Evolutionary conservation across 1,139 yeast genomes (phyloP).

Genomic region (Debaryomyces sp.): DNA sequence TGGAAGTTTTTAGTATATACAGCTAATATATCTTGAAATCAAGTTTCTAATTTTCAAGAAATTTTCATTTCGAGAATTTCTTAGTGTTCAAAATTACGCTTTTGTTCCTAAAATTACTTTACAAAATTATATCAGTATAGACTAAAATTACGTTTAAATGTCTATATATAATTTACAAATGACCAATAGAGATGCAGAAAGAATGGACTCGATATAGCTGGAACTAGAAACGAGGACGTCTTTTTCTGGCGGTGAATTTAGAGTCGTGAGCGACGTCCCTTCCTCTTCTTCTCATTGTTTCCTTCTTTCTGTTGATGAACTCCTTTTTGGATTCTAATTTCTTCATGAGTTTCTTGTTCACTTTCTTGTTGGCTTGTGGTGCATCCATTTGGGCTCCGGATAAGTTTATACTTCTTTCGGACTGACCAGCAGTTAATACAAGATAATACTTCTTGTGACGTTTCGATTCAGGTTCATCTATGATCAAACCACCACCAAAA

Average conservation of each 20-base stretch:
- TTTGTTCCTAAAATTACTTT: background rate
- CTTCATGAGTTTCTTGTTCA: conserved; percentile 55
- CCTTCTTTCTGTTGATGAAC: conserved; percentile 88
- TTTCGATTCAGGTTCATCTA: conserved; percentile 92
- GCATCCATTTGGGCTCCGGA: conserved; percentile 80
- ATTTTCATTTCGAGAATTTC: conserved; percentile 4
- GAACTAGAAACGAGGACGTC: conserved; percentile 75
- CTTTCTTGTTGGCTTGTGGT: conserved; percentile 46
- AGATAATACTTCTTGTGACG: conserved; percentile 89
- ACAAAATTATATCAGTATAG: background rate
- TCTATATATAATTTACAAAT: background rate
- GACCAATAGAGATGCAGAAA: conserved; percentile 1
- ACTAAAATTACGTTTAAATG: background rate
- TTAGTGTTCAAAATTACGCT: conserved; percentile 12
- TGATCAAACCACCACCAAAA: conserved; percentile 91
- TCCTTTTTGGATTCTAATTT: conserved; percentile 76
- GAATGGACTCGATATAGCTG: background rate
- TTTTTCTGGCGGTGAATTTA: conserved; percentile 89
- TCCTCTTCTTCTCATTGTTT: conserved; percentile 89
- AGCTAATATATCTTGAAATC: background rate
- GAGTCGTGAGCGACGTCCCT: conserved; percentile 87
- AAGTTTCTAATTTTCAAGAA: conserved; percentile 1
- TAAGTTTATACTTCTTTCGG: conserved; percentile 70
- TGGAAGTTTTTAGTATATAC: background rate
- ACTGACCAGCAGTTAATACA: conserved; percentile 85